Percentiles rank a stretch among this genome's conserved stretches.
Conservation (phyloP, 768 basidiomycete species). For the Galerina marginata region DNA sequence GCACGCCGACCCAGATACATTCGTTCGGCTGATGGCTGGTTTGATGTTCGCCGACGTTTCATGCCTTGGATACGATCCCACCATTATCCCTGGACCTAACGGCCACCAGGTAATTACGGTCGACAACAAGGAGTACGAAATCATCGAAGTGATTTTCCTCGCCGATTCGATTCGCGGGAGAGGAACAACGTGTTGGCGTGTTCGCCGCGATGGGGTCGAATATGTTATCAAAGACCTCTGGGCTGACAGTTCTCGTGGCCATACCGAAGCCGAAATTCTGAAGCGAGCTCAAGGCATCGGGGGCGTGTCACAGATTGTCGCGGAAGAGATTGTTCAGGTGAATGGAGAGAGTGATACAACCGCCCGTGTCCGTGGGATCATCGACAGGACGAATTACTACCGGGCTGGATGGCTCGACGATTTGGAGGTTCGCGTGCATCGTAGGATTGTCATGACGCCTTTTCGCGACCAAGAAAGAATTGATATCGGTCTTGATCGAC, state of each 20-base stretch:
- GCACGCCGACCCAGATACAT: background rate
- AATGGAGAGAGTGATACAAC: background rate
- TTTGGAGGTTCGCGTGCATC: background rate
- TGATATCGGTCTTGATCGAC: slow-evolving; percentile 3
- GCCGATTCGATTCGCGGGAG: background rate
- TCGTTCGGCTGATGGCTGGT: slow-evolving; percentile 9
- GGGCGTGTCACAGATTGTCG: slow-evolving; percentile 1
- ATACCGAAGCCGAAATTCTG: background rate
- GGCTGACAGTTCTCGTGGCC: background rate
- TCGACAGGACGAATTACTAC: background rate
- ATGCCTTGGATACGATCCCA: background rate
- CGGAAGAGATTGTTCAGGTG: background rate
- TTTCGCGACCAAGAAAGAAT: slow-evolving; percentile 6
- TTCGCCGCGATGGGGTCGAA: background rate
- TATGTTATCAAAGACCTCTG: slow-evolving; percentile 10
- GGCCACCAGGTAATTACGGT: background rate
- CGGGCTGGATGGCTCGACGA: background rate
- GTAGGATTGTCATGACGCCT: slow-evolving; percentile 5
- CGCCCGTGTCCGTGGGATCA: background rate
- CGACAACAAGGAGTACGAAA: background rate
- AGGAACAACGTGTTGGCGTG: slow-evolving; percentile 4
- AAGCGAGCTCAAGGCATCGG: background rate
- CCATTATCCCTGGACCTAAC: background rate
- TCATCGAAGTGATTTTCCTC: background rate
- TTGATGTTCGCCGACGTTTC: background rate